Evolutionary conservation across 2,329 filamentous ascomycete species (phyloP).

Genomic region (Tolypocladium album): DNA sequence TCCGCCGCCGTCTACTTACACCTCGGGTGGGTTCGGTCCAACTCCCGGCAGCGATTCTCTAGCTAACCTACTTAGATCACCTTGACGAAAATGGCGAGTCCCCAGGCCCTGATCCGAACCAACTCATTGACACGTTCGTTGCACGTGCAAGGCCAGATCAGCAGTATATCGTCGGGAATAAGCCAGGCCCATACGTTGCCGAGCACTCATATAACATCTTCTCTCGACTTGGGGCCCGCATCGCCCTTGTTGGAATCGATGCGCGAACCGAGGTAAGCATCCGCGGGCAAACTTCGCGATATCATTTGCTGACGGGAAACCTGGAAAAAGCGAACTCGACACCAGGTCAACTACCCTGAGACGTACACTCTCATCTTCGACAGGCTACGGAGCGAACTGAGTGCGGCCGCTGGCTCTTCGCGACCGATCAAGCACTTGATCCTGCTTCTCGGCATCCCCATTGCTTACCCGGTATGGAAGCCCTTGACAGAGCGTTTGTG

Average conservation of each 20-base stretch:
- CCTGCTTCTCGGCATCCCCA: slow-evolving; percentile 75
- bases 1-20: slow-evolving; percentile 77
- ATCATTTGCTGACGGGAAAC: not conserved
- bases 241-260: slow-evolving; percentile 82
- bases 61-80: slow-evolving; percentile 3
- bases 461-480: slow-evolving; percentile 61
- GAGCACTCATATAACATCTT: slow-evolving; percentile 83
- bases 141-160: slow-evolving; percentile 42
- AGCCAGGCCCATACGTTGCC: slow-evolving; percentile 78
- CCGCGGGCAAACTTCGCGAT: not conserved
- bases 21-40: slow-evolving; percentile 47
- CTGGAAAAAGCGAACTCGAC: slow-evolving; percentile 56
- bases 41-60: not conserved
- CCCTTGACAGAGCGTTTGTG: slow-evolving; percentile 11
- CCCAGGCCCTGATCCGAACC: slow-evolving; percentile 54
- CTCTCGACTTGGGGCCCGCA: slow-evolving; percentile 67
- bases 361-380: slow-evolving; percentile 80
- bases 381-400: slow-evolving; percentile 63
- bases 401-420: slow-evolving; percentile 51
- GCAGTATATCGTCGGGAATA: slow-evolving; percentile 69
- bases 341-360: slow-evolving; percentile 89
- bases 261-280: slow-evolving; percentile 69
- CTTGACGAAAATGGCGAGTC: slow-evolving; percentile 17
- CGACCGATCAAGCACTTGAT: slow-evolving; percentile 83
- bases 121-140: slow-evolving; percentile 68